phyloP scores from a whole-genome alignment of 2,329 filamentous ascomycete species.

The Elsinoe ampelina region DNA sequence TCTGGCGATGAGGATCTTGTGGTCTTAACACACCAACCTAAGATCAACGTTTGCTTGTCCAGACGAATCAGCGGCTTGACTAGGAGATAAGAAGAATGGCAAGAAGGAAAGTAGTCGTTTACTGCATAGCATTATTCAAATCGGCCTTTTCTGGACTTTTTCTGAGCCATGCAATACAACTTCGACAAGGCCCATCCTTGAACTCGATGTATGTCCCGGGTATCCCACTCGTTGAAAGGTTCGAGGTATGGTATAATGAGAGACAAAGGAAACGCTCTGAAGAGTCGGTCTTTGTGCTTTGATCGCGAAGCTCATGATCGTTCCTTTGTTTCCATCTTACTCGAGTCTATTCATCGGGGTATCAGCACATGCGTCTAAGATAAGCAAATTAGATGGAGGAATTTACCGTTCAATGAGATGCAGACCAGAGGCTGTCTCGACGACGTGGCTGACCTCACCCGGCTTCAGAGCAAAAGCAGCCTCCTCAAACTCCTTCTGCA shows the following conservation, averaged over 20 bases:
- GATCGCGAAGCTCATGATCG: neutral
- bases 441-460: slow-evolving; percentile 75
- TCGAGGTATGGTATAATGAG: neutral
- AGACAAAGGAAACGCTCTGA: neutral
- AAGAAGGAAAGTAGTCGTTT: neutral
- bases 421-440: slow-evolving; percentile 87
- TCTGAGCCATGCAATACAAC: too few relatives aligned
- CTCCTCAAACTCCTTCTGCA: slow-evolving; percentile 98
- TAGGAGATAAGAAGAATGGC: neutral
- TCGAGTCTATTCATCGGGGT: neutral
- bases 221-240: neutral
- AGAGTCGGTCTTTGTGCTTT: neutral
- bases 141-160: neutral
- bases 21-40: too few relatives aligned
- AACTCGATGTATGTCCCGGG: neutral
- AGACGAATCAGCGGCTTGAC: too few relatives aligned
- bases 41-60: too few relatives aligned
- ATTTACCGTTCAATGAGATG: slow-evolving; percentile 89
- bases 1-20: neutral
- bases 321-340: neutral
- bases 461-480: slow-evolving; percentile 83
- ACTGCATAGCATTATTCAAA: neutral
- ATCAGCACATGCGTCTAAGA: neutral
- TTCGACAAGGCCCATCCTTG: too few relatives aligned
- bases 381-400: neutral